These are phyloP conservation scores for Paraleonurus japonicus DNA, from an alignment of 257 asterid species.

Conservation along the genomic window DNA sequence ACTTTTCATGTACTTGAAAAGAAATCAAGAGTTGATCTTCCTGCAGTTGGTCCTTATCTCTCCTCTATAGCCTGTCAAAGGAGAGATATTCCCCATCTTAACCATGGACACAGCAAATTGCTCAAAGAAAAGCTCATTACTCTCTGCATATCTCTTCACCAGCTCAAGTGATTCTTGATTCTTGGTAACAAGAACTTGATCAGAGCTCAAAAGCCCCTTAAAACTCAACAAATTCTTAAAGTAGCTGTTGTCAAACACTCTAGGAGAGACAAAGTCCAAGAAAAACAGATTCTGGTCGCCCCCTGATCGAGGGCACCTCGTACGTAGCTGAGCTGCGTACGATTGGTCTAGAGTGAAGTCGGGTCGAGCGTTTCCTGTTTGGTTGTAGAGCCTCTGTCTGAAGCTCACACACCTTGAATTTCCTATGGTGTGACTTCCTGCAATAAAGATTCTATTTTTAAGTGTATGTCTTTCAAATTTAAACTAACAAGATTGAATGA, in stretches of 20 bases:
- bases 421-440: slow-evolving; percentile 96
- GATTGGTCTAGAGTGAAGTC: slow-evolving; percentile 55
- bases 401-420: slow-evolving; percentile 74
- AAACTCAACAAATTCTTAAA: slow-evolving; percentile 64
- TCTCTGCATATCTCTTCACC: slow-evolving; percentile 68
- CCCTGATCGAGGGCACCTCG: slow-evolving; percentile 69
- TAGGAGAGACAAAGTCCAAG: slow-evolving; percentile 64
- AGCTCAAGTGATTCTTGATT: slow-evolving; percentile 52
- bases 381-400: slow-evolving; percentile 89
- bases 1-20: neutral
- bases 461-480: neutral
- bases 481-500: neutral
- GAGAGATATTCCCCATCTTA: slow-evolving; percentile 84
- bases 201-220: slow-evolving; percentile 77
- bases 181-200: slow-evolving; percentile 71
- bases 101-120: slow-evolving; percentile 82
- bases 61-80: slow-evolving; percentile 73
- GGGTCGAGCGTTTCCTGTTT: slow-evolving; percentile 58
- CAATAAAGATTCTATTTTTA: neutral
- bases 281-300: slow-evolving; percentile 76
- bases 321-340: slow-evolving; percentile 61
- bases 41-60: slow-evolving; percentile 78
- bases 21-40: slow-evolving; percentile 47
- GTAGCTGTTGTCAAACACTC: slow-evolving; percentile 71
- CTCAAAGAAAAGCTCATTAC: slow-evolving; percentile 58